Percentiles rank a stretch among this genome's conserved stretches.
phyloP scores from a whole-genome alignment of 2,329 filamentous ascomycete genomes.

The Colletotrichum zoysiae region DNA sequence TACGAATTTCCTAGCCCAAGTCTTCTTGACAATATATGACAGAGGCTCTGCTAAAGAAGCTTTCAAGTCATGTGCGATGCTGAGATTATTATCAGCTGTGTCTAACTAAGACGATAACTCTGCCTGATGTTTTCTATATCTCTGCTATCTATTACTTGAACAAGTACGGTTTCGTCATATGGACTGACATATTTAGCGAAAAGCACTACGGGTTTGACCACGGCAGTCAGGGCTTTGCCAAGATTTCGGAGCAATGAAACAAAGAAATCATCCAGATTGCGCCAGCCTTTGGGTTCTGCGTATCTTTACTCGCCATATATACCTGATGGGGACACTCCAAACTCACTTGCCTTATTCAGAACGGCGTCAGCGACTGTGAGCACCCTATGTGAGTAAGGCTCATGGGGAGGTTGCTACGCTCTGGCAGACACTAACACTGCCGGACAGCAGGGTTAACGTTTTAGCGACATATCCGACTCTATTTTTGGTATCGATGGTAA shows the following conservation, averaged over 20 bases:
- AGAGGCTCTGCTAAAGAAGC: conserved; percentile 47
- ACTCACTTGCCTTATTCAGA: conserved; percentile 62
- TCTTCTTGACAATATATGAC: conserved; percentile 56
- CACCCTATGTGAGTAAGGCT: conserved; percentile 58
- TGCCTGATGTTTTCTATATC: conserved; percentile 66
- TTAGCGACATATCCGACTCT: conserved; percentile 48
- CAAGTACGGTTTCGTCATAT: conserved; percentile 65
- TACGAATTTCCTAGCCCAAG: conserved; percentile 64
- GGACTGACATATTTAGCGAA: conserved; percentile 63
- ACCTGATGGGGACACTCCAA: conserved; percentile 66
- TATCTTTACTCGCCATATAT: conserved; percentile 64
- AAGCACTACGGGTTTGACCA: conserved; percentile 56
- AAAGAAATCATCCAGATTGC: conserved; percentile 65
- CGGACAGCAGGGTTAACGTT: conserved; percentile 43
- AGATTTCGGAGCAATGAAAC: conserved; percentile 64
- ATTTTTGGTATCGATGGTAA: conserved; percentile 48
- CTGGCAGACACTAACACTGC: conserved; percentile 48
- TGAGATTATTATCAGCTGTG: conserved; percentile 67
- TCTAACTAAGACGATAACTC: conserved; percentile 71
- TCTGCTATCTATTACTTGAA: conserved; percentile 67
- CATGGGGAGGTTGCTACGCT: conserved; percentile 63
- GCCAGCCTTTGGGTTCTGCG: conserved; percentile 53
- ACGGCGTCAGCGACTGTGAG: conserved; percentile 60
- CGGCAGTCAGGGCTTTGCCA: conserved; percentile 60
- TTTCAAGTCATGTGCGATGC: conserved; percentile 53